phyloP scores from a whole-genome alignment of 176 grass and related monocot genomes.

The Triticum monococcum region DNA sequence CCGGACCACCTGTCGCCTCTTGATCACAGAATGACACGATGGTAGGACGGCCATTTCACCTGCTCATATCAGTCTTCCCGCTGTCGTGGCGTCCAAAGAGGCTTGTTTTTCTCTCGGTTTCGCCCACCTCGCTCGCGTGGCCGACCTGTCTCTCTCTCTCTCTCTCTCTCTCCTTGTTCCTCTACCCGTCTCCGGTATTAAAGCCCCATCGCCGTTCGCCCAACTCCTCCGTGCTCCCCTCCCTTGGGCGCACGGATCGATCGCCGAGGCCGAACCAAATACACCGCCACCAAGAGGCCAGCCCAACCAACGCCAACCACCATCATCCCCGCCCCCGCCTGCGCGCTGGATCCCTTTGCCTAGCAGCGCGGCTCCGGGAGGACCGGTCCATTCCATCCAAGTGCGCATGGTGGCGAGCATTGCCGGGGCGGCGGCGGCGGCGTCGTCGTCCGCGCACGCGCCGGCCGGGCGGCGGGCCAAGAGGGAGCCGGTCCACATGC shows the following conservation, averaged over 20 bases:
- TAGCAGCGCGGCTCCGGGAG: not conserved
- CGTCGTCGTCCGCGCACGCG: not conserved
- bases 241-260: constrained; percentile 10
- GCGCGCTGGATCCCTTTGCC: not conserved
- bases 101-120: constrained; percentile 6
- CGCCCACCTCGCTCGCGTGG: not conserved
- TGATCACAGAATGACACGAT: not conserved
- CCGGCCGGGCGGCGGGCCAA: not conserved
- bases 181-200: not conserved
- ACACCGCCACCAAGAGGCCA: constrained; percentile 8
- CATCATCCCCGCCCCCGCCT: not conserved
- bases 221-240: constrained; percentile 5
- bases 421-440: constrained; percentile 8
- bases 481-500: constrained; percentile 43
- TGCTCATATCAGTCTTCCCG: not conserved
- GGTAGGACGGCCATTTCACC: not conserved
- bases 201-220: constrained; percentile 20
- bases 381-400: not conserved
- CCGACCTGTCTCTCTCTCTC: not conserved
- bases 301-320: constrained; percentile 8
- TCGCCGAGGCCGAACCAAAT: not conserved
- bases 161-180: not conserved
- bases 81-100: constrained; percentile 29
- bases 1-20: not conserved
- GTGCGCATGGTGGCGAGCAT: constrained; percentile 56